A percentile compares a stretch with the other conserved stretches of the same genome.
phyloP scores from a whole-genome alignment of 78 protist species.

The Bigelowiella natans region DNA sequence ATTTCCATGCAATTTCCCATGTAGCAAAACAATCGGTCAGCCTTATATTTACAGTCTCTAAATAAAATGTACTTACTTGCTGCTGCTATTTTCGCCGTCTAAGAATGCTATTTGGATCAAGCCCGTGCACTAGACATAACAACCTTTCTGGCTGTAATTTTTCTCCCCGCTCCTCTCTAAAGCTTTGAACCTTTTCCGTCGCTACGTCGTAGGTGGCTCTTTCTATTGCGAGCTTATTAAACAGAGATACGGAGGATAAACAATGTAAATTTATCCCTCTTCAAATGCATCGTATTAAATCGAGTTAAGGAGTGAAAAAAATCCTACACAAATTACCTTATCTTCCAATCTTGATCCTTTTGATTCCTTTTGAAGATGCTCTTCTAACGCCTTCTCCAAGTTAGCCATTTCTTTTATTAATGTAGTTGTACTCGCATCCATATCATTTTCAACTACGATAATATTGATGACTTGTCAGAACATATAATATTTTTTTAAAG shows the following conservation, averaged over 20 bases:
- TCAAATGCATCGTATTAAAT: not conserved
- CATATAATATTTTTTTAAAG: not conserved
- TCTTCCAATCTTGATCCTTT: not conserved
- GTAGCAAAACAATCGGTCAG: no score
- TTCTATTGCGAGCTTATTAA: not conserved
- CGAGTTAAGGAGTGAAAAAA: not conserved
- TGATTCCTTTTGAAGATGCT: not conserved
- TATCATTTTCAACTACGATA: not conserved
- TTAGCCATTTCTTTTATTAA: not conserved
- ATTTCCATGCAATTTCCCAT: no score
- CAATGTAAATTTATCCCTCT: not conserved
- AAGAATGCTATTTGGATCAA: no score
- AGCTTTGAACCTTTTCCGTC: not conserved
- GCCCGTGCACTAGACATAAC: not conserved
- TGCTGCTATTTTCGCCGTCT: no score
- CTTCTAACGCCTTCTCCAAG: not conserved
- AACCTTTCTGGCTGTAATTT: not conserved
- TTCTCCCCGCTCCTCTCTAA: not conserved
- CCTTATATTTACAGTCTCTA: no score
- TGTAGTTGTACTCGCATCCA: not conserved
- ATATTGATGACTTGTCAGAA: not conserved
- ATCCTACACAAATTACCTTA: not conserved
- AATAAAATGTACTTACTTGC: no score
- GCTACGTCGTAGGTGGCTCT: not conserved
- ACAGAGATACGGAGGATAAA: not conserved